Base-by-base conservation (phyloP, 176 grass and related monocot species). In the Triticum dicoccoides region DNA sequence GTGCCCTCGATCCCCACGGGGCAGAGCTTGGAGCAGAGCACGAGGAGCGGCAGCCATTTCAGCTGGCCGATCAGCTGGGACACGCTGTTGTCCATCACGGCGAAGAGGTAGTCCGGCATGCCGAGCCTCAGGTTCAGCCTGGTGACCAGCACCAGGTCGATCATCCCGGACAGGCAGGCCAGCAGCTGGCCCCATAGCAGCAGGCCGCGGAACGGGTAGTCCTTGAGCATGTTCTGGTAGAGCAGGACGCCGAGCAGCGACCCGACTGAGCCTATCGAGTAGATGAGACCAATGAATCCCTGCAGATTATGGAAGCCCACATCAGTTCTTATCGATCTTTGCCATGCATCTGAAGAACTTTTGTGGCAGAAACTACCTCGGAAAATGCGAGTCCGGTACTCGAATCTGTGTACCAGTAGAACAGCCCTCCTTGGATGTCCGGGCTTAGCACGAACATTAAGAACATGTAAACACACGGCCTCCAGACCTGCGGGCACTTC, bases 371-470 rank as follows among this genome's bases (percentile, higher is more conserved):
- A 52, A 52, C 4, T 49, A 54, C 94, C 96, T 98, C 92, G 17
- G 96, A 98, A 85, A 98, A 96, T 34, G 69, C 76, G 11, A 89
- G 92, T 62, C 94, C 97, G 38, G 37, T 65, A 8, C 56, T 85
- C 38, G 44, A 37, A 49, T 96, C 90, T 18, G 91, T 94, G 73
- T 92, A 91, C 97, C 97, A 98, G 33, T 96, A 98, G 80, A 98
- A 98, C 92, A 98, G 94, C 52, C 97, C 97, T 79, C 88, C 93
- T 64, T 95, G 92, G 77, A 98, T 90, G 90, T 96, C 91, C 45
- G 96, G 76, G 84, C 90, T 94, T 79, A 98, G 45, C 74, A 65
- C 84, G 61, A 93, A 80, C 35, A 89, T 94, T 21, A 87, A 10
- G 44, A 84, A 94, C 69, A 98, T 92, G 68, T 95, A 96, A 0